Conservation (phyloP, 1,284 basidiomycete genomes). For the Blastosporella zonata region DNA sequence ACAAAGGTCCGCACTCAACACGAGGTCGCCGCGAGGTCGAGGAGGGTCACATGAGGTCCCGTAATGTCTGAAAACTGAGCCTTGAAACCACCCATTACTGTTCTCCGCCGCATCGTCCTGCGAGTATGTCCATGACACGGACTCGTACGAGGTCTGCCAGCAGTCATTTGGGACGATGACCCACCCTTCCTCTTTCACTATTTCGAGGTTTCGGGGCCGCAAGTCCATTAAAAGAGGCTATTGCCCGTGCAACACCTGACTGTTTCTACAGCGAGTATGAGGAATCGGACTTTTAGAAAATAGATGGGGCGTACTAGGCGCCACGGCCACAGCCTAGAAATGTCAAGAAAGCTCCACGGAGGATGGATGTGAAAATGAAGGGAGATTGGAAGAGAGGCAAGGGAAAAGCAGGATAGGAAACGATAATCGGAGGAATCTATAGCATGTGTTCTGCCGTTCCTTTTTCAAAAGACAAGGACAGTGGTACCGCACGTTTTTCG, state of each 20-base stretch:
- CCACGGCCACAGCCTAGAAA: constrained; percentile 15
- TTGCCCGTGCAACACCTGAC: constrained; percentile 22
- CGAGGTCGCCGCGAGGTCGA: constrained; percentile 19
- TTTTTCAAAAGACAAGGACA: constrained; percentile 24
- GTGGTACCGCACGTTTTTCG: constrained; percentile 22
- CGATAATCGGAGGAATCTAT: constrained; percentile 28
- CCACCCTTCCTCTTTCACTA: constrained; percentile 33
- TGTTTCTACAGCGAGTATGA: constrained; percentile 18
- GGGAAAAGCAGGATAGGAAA: constrained; percentile 16
- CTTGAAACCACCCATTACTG: constrained; percentile 23
- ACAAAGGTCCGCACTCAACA: constrained; percentile 32
- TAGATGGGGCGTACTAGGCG: constrained; percentile 14
- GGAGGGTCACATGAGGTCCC: constrained; percentile 7
- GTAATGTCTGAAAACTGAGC: constrained; percentile 17
- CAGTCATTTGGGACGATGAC: constrained; percentile 30
- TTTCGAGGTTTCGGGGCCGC: constrained; percentile 21
- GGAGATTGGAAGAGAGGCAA: constrained; percentile 9
- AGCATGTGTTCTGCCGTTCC: constrained; percentile 28
- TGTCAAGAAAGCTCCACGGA: constrained; percentile 8
- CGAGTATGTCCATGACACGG: constrained; percentile 32
- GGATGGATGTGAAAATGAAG: constrained; percentile 9
- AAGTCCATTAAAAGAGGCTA: constrained; percentile 26
- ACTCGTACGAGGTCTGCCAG: constrained; percentile 33
- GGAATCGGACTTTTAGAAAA: constrained; percentile 7
- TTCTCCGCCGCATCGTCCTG: constrained; percentile 19